These are phyloP conservation scores for Bassia scoparia DNA, from an alignment of 148 eudicot genomes.

Conservation along the genomic window DNA sequence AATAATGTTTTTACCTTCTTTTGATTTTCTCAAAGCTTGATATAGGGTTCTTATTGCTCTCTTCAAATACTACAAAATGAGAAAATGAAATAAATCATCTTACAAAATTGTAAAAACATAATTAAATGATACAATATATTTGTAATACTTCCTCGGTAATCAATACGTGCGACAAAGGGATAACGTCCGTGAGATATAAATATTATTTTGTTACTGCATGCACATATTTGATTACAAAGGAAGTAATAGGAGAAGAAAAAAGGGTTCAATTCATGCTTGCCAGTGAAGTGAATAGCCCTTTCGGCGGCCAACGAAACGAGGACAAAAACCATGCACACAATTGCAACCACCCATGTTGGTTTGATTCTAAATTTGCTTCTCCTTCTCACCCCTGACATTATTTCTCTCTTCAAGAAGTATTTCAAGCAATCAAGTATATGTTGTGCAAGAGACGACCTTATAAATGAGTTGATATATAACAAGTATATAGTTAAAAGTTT, in stretches of 20 bases:
- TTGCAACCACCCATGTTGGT: slow-evolving; percentile 63
- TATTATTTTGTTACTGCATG: too few species aligned
- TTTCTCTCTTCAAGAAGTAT: not conserved
- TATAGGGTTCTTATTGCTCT: slow-evolving; percentile 49
- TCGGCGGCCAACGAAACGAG: slow-evolving; percentile 47
- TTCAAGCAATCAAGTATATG: not conserved
- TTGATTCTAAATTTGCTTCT: slow-evolving; percentile 40
- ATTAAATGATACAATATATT: too few species aligned
- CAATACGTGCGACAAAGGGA: too few species aligned
- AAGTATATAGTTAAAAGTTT: not conserved
- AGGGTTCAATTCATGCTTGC: slow-evolving; percentile 30
- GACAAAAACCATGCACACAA: slow-evolving; percentile 49
- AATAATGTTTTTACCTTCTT: slow-evolving; percentile 42
- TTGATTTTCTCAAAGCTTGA: slow-evolving; percentile 58
- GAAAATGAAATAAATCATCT: not conserved
- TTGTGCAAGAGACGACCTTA: not conserved
- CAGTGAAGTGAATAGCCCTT: slow-evolving; percentile 46
- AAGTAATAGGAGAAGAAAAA: not conserved
- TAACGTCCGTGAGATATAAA: too few species aligned
- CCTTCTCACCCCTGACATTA: slow-evolving; percentile 29
- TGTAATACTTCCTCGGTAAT: too few species aligned
- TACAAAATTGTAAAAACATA: too few species aligned
- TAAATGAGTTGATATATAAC: not conserved
- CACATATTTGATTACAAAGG: too few species aligned
- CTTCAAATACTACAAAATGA: slow-evolving; percentile 37